Base-by-base conservation (phyloP, 805 yeast genomes). In the Groenewaldozyma salmanticensis region DNA sequence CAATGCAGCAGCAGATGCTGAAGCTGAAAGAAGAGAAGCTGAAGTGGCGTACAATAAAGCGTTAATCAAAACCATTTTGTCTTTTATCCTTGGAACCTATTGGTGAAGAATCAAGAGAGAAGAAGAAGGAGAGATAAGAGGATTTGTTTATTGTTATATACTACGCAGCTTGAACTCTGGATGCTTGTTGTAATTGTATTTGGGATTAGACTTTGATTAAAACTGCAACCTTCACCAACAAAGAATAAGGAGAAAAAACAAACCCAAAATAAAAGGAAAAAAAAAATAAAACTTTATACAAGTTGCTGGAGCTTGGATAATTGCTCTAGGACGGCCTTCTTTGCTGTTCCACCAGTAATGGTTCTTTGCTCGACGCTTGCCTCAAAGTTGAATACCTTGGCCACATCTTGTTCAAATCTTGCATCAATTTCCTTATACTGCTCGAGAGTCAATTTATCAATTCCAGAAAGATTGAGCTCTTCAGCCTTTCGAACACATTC, bases 271-370 rank as follows among this genome's bases (percentile, higher is more conserved):
- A n/a, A n/a, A n/a, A n/a, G n/a, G n/a, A n/a, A n/a, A n/a, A n/a
- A n/a, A n/a, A n/a, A n/a, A n/a, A n/a, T n/a, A n/a, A n/a, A n/a
- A n/a, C 7, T 24, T 24, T 24, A 24, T 24, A 24, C 11, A 9
- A 24, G 29, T 24, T 24, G 29, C 13, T 24, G 29, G 13, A 24
- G 29, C 13, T 24, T 24, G 13, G 17, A 15, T n/a, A 90, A 66
- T 63, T 92, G 98, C 54, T 76, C 73, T 38, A 76, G 57, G n/a
- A 92, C 84, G 13, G 98, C 96, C 27, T 77, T 63, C 62, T 79
- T 86, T 13, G 97, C 96, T 24, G 98, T 88, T 51, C 99, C 99
- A 47, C 99, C 99, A 42, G 79, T 87, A 17, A 97, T 95, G 39
- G 81, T 77, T 67, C 98, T 84, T 72, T 95, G 83, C 68, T 92